phyloP scores from a whole-genome alignment of 768 basidiomycete genomes.

The Tylopilus felleus region DNA sequence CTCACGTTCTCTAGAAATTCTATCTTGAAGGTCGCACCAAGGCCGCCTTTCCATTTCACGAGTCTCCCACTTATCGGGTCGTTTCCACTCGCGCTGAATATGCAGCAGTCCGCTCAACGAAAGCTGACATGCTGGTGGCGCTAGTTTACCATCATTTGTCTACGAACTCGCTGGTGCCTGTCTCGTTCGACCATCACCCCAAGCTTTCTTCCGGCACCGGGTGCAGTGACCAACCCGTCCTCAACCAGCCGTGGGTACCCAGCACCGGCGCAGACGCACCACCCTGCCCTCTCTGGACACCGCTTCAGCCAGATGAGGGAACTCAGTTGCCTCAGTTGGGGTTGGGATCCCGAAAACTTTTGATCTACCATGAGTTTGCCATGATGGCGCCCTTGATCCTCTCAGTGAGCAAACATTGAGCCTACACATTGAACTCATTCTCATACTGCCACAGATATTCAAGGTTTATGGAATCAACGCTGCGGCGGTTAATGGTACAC shows the following conservation, averaged over 20 bases:
- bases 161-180: not conserved
- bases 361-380: constrained; percentile 6
- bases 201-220: not conserved
- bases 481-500: constrained; percentile 4
- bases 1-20: constrained; percentile 1
- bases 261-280: not conserved
- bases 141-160: constrained; percentile 4
- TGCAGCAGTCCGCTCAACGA: not conserved
- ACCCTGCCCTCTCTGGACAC: constrained; percentile 3
- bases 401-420: constrained; percentile 1
- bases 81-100: not conserved
- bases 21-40: constrained; percentile 6
- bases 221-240: no score
- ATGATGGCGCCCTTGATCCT: constrained; percentile 8
- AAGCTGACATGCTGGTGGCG: constrained; percentile 5
- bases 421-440: not conserved
- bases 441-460: not conserved
- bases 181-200: not conserved
- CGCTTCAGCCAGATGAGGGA: not conserved
- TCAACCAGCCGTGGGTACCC: constrained; percentile 2
- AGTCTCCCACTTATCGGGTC: not conserved
- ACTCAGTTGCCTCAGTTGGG: not conserved
- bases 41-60: constrained; percentile 3
- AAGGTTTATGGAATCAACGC: constrained; percentile 1
- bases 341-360: not conserved